Evolutionary conservation across 805 yeast species (phyloP), one percentile per base, ranked within the genome.

Genomic region (Komagataella kurtzmanii): DNA sequence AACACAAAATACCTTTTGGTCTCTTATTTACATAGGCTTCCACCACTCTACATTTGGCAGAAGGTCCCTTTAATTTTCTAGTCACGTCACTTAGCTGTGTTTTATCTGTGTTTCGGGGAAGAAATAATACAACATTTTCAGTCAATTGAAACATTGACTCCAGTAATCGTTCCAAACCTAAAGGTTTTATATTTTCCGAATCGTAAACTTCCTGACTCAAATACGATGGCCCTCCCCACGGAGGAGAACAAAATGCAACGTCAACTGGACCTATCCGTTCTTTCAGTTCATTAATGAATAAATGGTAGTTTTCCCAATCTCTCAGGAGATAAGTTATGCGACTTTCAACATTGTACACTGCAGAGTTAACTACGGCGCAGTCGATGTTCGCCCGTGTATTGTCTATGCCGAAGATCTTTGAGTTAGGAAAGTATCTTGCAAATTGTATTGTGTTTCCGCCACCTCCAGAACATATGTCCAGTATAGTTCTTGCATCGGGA

Each of bases 361-460:
- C 58, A n/a, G 85, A 75, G 59, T 89, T 89, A 58, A 80, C 77
- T 36, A 66, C 65, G 0, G 90, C 77, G 61, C 95, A 85, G 52
- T 73, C 68, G n/a, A 85, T 62, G 60, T 85, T 84, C 23, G 73
- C 74, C 40, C 72, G 66, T 51, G 80, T 80, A 45, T 69, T 68
- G 59, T 88, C 96, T 1, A 86, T 64, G 2, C 85, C 88, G 43
- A 79, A 75, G 1, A 80, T 83, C 23, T 60, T 57, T 14, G 47
- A 17, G 1, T 75, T 73, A 5, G 40, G 40, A 64, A 86, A 85
- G 40, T 61, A 55, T 51, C 70, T 59, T 49, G 90, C 86, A 63
- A 89, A 77, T 57, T 87, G 95, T 19, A 87, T 83, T 1, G 85
- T 69, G 60, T 88, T 88, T 0, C 96, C 96, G 1, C 95, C 96